Percentiles rank a stretch among this genome's conserved stretches.
Conservation (phyloP, 192 early-diverging fungal genomes). For the Coemansia sp. region DNA sequence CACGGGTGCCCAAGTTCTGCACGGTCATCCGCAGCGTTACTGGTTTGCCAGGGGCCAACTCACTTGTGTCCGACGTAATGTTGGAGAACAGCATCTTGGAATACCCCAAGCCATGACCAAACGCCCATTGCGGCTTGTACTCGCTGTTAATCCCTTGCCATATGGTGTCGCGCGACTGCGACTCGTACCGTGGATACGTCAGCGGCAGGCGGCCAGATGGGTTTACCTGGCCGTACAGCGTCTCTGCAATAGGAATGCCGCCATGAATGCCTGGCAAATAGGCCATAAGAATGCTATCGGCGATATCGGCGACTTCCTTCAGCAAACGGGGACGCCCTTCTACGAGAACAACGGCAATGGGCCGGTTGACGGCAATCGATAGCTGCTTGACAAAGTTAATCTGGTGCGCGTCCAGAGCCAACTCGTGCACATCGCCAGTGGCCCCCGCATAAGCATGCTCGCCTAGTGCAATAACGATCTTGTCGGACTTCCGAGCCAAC, state of each 20-base stretch:
- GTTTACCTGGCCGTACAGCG: conserved; percentile 58
- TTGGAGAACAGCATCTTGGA: conserved; percentile 52
- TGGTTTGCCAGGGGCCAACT: conserved; percentile 16
- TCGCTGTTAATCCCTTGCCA: conserved; percentile 47
- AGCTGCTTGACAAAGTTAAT: conserved; percentile 33
- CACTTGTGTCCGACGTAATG: conserved; percentile 16
- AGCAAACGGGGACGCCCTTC: conserved; percentile 61
- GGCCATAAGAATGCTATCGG: conserved; percentile 53
- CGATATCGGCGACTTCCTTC: conserved; percentile 32
- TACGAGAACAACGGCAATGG: conserved; percentile 55
- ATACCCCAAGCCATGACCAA: conserved; percentile 61
- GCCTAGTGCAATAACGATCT: conserved; percentile 43
- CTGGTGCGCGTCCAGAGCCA: conserved; percentile 34
- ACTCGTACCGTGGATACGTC: conserved; percentile 58
- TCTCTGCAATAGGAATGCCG: conserved; percentile 59
- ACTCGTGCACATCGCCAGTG: conserved; percentile 16
- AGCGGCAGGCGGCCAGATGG: conserved; percentile 62
- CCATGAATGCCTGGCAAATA: conserved; percentile 63
- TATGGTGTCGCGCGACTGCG: conserved; percentile 37
- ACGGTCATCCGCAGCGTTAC: conserved; percentile 42
- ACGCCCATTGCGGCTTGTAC: conserved; percentile 60
- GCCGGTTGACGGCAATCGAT: conserved; percentile 16
- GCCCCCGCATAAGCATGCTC: conserved; percentile 15
- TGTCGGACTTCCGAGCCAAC: conserved; percentile 29
- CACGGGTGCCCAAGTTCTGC: conserved; percentile 40